Conservation (phyloP, 768 basidiomycete genomes). For the Dacryopinax spathularia region DNA sequence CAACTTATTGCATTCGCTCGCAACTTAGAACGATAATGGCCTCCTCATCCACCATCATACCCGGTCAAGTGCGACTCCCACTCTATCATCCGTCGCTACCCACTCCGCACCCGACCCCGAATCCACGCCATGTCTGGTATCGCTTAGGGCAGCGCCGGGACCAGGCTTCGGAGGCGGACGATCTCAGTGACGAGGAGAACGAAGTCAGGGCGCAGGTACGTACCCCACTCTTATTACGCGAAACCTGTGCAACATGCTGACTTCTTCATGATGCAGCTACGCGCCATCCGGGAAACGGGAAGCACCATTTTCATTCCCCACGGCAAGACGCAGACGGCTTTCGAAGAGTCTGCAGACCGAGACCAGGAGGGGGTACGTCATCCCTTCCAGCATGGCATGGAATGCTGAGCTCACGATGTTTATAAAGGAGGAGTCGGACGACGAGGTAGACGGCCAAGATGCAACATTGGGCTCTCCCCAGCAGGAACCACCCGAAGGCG, state of each 20-base stretch:
- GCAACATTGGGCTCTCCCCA: background rate
- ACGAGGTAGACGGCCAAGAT: constrained; percentile 37
- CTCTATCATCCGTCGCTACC: background rate
- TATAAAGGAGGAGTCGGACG: constrained; percentile 18
- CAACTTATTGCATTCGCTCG: too few relatives aligned
- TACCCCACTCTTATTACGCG: constrained; percentile 7
- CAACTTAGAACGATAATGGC: too few relatives aligned
- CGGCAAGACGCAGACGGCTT: constrained; percentile 37
- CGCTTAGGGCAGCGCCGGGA: constrained; percentile 31
- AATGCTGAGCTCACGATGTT: background rate
- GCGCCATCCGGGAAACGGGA: constrained; percentile 46
- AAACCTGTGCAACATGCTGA: background rate
- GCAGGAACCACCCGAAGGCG: background rate
- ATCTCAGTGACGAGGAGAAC: constrained; percentile 70
- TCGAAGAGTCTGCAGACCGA: background rate
- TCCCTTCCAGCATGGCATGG: background rate
- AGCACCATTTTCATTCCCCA: constrained; percentile 56
- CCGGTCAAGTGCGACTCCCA: background rate
- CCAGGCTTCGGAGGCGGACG: constrained; percentile 62
- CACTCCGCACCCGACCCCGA: background rate
- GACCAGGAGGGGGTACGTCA: constrained; percentile 2
- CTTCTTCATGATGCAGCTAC: background rate
- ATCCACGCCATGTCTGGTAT: constrained; percentile 3
- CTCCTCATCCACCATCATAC: background rate
- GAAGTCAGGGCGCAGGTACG: constrained; percentile 64